Base-by-base conservation (phyloP, 805 yeast genomes). In the Teunomyces stri region DNA sequence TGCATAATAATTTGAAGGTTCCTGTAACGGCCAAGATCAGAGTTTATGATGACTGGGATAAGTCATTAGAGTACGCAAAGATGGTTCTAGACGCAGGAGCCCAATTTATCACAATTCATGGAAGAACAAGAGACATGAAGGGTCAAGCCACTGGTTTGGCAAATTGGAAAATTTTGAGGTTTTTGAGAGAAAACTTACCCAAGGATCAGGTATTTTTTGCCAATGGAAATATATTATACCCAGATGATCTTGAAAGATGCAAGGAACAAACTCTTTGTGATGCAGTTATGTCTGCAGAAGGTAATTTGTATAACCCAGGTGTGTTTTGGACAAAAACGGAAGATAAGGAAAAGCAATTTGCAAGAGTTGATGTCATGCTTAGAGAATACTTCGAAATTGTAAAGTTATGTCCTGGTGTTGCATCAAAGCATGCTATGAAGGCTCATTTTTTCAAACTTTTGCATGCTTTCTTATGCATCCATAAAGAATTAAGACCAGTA, bases 231-330 rank as follows among this genome's bases (percentile, higher is more conserved):
- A 80, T 94, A n/a, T 68, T 94, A 40, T 94, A 94, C 59, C 88
- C 96, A 0, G 87, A 84, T 37, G 98, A 94, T 62, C 72, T 92
- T 20, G 74, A 75, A 1, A 75, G 94, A 51, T 87, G 97, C 62
- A 62, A 81, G 38, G 75, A 74, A 1, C 76, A 70, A 6, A 81
- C 89, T 4, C 70, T 69, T 0, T 87, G 94, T 53, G 97, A 94
- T 67, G 96, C 90, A 0, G 94, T 94, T 13, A 94, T 94, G 99
- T 84, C 95, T 36, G 99, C 99, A 1, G 99, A 94, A 65, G 97
- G 97, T 0, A 90, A 90, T 60, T 70, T 94, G 30, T 87, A 84
- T 68, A 94, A 94, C 58, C 99, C 99, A 0, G 97, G 96, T 5
- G 82, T 91, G 1, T 92, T 94, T 63, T 79, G 83, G 84, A 69